These are phyloP conservation scores for Chalciporus sp. DNA, from an alignment of 1,284 basidiomycete species.

Conservation along the genomic window DNA sequence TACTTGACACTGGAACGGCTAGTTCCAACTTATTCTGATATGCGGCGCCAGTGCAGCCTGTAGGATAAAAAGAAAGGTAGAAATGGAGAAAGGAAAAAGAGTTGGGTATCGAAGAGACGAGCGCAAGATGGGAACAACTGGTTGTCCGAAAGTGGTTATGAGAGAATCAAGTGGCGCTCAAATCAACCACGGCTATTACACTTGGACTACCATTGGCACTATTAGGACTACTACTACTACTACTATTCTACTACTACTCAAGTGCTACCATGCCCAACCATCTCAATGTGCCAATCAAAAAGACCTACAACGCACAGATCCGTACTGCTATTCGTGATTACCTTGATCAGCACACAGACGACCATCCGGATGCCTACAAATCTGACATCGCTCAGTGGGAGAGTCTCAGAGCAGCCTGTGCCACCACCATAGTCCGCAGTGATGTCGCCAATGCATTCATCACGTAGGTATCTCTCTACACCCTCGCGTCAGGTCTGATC, in stretches of 20 bases:
- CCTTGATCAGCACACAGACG: conserved; percentile 70
- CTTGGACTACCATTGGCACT: not conserved
- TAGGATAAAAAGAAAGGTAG: conserved; percentile 29
- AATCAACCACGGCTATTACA: not conserved
- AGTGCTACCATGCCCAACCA: conserved; percentile 78
- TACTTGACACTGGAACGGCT: conserved; percentile 4
- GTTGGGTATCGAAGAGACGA: not conserved
- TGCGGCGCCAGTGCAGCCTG: conserved; percentile 37
- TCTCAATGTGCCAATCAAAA: conserved; percentile 78
- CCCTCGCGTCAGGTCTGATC: conserved; percentile 18
- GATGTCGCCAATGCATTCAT: conserved; percentile 51
- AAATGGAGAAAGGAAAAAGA: conserved; percentile 6
- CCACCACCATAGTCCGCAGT: conserved; percentile 59
- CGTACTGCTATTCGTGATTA: conserved; percentile 65
- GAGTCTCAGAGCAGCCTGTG: conserved; percentile 64
- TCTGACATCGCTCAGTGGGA: conserved; percentile 79
- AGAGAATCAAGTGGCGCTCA: not conserved
- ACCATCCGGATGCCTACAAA: conserved; percentile 90
- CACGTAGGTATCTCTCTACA: conserved; percentile 42
- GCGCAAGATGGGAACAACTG: not conserved
- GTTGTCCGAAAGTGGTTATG: not conserved
- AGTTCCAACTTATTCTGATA: conserved; percentile 15
- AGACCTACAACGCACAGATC: conserved; percentile 62
- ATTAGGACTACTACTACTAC: too few species aligned
- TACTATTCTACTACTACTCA: not conserved